Evolutionary conservation across 306 rosid genomes (phyloP), one percentile per base, ranked within the genome.

Genomic region (Psophocarpus tetragonolobus): DNA sequence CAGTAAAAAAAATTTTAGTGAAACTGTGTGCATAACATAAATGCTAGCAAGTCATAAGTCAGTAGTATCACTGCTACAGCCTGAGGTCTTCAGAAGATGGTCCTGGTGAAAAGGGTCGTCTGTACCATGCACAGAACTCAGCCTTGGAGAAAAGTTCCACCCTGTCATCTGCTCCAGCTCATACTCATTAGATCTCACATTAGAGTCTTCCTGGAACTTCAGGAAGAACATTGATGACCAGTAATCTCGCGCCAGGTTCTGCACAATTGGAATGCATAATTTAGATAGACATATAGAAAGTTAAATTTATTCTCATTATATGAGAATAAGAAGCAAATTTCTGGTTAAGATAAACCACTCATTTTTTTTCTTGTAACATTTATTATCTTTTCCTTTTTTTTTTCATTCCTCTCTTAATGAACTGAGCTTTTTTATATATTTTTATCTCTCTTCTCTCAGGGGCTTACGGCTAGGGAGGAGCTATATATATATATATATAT

Each of bases 91-190:
- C 3, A 80, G 72, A 68, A 76, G 80, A 74, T 87, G 84, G 21
- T 92, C 90, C 71, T 92, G 97, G 82, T 88, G 91, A 80, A 92
- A 95, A 67, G 99, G 99, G 60, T 95, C 97, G 64, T 95, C 97
- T 24, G 82, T 38, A 45, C 96, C 93, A 21, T 77, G 91, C 45
- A 92, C 97, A 42, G 94, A 86, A 84, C 99, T 95, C 88, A 88
- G 73, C 84, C 99, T 84, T 17, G 99, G 96, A 70, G 97, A 92
- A 73, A 80, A 80, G 84, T 88, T 88, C 93, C 92, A 95, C 5
- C 90, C 84, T 12, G 89, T 78, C 82, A 91, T 81, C 75, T 83
- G 96, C 81, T 91, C 92, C 62, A 86, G 77, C 56, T 86, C 97
- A 21, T 68, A 82, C 83, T 82, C 91, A 23, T 84, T 83, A 7